Percentiles rank a stretch among this genome's conserved stretches.
These are phyloP conservation scores for Emmonsiellopsis sp. DNA, from an alignment of 2,329 filamentous ascomycete species.

Conservation along the genomic window DNA sequence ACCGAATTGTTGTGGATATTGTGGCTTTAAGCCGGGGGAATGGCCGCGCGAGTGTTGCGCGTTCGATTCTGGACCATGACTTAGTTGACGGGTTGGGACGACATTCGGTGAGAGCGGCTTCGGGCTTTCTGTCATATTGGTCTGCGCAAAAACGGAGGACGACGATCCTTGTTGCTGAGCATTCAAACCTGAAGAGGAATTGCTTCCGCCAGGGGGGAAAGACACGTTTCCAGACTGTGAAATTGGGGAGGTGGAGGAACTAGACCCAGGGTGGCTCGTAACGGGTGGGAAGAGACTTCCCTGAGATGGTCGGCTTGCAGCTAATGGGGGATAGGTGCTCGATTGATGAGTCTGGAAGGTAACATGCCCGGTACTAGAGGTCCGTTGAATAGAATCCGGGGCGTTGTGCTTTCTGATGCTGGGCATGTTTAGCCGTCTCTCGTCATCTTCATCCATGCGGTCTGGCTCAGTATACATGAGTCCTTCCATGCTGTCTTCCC, in stretches of 20 bases:
- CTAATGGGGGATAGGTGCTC: slow-evolving; percentile 70
- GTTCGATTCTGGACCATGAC: slow-evolving; percentile 25
- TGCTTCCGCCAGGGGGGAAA: slow-evolving; percentile 26
- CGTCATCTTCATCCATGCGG: slow-evolving; percentile 42
- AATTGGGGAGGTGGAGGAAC: slow-evolving; percentile 48
- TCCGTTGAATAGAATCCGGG: slow-evolving; percentile 43
- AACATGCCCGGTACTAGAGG: slow-evolving; percentile 25
- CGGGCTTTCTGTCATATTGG: slow-evolving; percentile 74
- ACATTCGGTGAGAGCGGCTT: slow-evolving; percentile 58
- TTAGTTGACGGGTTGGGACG: slow-evolving; percentile 29
- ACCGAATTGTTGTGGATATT: slow-evolving; percentile 17
- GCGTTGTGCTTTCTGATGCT: slow-evolving; percentile 64
- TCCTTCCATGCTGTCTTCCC: slow-evolving; percentile 55
- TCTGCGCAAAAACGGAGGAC: slow-evolving; percentile 59
- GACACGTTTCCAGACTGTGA: slow-evolving; percentile 31
- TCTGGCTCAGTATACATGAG: slow-evolving; percentile 49
- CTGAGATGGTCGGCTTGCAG: slow-evolving; percentile 41
- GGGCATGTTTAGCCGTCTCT: slow-evolving; percentile 48
- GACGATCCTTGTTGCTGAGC: slow-evolving; percentile 16
- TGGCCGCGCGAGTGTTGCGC: slow-evolving; percentile 27
- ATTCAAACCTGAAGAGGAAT: slow-evolving; percentile 30
- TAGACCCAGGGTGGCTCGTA: slow-evolving; percentile 47
- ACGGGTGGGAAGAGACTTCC: slow-evolving; percentile 56
- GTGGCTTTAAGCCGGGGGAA: slow-evolving; percentile 34
- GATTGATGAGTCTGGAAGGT: slow-evolving; percentile 56